phyloP scores from a whole-genome alignment of 2,329 filamentous ascomycete genomes.

The Paecilomyces variotii region DNA sequence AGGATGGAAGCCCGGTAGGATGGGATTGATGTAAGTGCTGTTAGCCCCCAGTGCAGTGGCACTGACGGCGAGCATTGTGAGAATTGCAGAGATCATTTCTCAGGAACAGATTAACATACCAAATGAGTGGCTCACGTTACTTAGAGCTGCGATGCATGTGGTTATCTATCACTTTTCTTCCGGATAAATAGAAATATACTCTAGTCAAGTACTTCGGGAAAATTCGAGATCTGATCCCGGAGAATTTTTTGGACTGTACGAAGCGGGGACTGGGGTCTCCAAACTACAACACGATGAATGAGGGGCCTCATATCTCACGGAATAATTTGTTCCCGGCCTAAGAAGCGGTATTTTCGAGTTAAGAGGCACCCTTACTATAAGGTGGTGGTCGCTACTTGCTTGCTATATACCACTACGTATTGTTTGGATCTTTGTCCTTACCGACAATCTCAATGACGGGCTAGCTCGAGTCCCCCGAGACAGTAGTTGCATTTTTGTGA shows the following conservation, averaged over 20 bases:
- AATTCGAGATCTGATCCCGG: neutral
- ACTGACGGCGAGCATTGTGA: neutral
- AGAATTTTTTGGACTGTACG: neutral
- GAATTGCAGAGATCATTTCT: neutral
- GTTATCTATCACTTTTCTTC: neutral
- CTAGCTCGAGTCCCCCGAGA: too few species aligned
- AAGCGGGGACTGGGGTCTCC: neutral
- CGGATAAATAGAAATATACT: neutral
- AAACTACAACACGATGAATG: neutral
- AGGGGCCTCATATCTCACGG: neutral
- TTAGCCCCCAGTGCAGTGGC: neutral
- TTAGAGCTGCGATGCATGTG: neutral
- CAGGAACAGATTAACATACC: neutral
- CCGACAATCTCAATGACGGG: too few species aligned
- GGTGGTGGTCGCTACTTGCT: too few species aligned
- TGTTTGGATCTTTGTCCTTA: too few species aligned
- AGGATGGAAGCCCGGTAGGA: conserved; percentile 40
- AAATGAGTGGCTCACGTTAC: neutral
- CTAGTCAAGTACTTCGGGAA: neutral
- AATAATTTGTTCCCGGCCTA: neutral
- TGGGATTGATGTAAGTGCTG: conserved; percentile 27
- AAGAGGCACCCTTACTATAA: too few species aligned
- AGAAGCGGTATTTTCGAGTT: neutral
- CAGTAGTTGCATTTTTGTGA: too few species aligned
- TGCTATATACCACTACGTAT: too few species aligned